Percentiles rank a stretch among this genome's conserved stretches.
These are phyloP conservation scores for Pseudogymnoascus sp. DNA, from an alignment of 2,329 filamentous ascomycete species.

Conservation along the genomic window DNA sequence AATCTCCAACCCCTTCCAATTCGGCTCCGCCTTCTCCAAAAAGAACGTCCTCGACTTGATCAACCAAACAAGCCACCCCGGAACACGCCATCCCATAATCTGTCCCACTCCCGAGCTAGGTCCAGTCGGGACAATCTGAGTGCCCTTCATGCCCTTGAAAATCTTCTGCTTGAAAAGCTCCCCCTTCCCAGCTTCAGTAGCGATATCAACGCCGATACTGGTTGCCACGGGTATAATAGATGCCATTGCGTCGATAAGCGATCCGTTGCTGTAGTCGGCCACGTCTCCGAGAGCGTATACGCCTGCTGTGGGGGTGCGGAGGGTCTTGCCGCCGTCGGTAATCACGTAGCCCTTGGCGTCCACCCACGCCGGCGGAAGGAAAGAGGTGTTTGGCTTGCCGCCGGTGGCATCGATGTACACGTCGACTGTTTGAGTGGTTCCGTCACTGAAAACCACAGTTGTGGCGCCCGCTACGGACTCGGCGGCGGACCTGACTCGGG, in stretches of 20 bases:
- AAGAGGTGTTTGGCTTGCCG: constrained; percentile 34
- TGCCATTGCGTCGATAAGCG: constrained; percentile 34
- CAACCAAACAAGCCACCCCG: constrained; percentile 32
- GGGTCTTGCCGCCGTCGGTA: constrained; percentile 36
- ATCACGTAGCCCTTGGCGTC: constrained; percentile 41
- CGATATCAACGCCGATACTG: constrained; percentile 43
- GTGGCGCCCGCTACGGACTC: constrained; percentile 27
- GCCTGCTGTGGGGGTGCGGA: constrained; percentile 40
- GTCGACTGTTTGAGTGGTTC: constrained; percentile 35
- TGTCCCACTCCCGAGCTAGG: constrained; percentile 33
- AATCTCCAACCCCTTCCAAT: constrained; percentile 13
- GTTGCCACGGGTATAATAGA: constrained; percentile 34
- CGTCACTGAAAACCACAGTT: constrained; percentile 38
- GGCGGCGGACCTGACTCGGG: constrained; percentile 31
- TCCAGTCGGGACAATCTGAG: constrained; percentile 35
- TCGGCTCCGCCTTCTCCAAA: constrained; percentile 22
- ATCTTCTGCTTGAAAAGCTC: constrained; percentile 20
- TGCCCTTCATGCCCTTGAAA: constrained; percentile 30
- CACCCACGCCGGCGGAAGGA: constrained; percentile 42
- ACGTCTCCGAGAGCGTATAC: constrained; percentile 45
- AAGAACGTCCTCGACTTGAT: constrained; percentile 34
- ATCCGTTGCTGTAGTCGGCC: constrained; percentile 35
- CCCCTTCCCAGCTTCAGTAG: constrained; percentile 4
- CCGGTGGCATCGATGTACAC: constrained; percentile 43
- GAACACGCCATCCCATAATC: constrained; percentile 32